These are phyloP conservation scores for Malus orientalis DNA, from an alignment of 306 rosid species.

Conservation along the genomic window DNA sequence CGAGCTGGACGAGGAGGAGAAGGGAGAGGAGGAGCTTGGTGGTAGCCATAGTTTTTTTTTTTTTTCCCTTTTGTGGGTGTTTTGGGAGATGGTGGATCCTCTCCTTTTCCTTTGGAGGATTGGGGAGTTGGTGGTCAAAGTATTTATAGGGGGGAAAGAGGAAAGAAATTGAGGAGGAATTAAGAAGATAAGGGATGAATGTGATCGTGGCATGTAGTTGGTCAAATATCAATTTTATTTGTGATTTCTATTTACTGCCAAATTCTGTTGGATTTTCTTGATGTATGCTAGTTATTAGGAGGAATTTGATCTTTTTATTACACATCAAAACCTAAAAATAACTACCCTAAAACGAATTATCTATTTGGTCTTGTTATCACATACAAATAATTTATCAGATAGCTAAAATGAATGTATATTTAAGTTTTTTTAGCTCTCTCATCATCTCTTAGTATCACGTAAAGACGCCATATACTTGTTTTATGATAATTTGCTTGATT, in stretches of 20 bases:
- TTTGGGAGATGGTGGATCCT: background rate
- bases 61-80: background rate
- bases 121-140: background rate
- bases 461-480: too few relatives aligned
- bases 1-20: constrained; percentile 32
- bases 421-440: too few relatives aligned
- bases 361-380: background rate
- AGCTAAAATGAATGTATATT: too few relatives aligned
- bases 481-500: too few relatives aligned
- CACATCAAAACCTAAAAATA: background rate
- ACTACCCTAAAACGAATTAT: background rate
- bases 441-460: too few relatives aligned
- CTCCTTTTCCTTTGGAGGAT: background rate
- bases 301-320: background rate
- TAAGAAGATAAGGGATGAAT: background rate
- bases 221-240: background rate
- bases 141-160: background rate
- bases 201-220: background rate
- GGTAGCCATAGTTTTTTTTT: background rate
- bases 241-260: background rate
- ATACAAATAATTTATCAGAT: too few relatives aligned
- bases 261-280: background rate
- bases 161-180: background rate
- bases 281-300: background rate
- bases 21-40: constrained; percentile 10